Conservation (phyloP, 164 flowering plant genomes). For the Protea cynaroides region DNA sequence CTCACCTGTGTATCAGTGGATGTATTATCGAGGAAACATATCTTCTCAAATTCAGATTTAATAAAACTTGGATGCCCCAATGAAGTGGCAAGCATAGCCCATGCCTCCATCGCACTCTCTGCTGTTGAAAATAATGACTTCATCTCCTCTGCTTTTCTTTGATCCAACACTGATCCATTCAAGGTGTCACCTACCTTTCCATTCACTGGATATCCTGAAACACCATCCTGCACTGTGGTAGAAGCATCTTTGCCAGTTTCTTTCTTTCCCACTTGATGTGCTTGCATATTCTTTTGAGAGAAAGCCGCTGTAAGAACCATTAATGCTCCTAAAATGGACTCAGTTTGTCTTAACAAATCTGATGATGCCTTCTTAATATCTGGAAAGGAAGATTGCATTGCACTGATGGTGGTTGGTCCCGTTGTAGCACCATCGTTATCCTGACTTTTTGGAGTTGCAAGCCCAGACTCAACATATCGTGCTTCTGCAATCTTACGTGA, state of each 20-base stretch:
- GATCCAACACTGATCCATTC: constrained; percentile 36
- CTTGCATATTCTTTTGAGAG: constrained; percentile 46
- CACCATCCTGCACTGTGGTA: constrained; percentile 15
- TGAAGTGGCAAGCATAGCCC: constrained; percentile 97
- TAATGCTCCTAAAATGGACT: constrained; percentile 29
- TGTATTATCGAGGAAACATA: constrained; percentile 82
- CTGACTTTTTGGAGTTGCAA: constrained; percentile 51
- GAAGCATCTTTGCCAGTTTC: constrained; percentile 22
- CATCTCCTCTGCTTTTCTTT: constrained; percentile 77
- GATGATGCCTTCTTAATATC: constrained; percentile 70
- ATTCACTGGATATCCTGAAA: constrained; percentile 7
- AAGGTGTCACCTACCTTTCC: constrained; percentile 14
- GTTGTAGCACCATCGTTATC: constrained; percentile 23
- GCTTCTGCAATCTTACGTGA: constrained; percentile 64
- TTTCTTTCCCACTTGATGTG: constrained; percentile 15
- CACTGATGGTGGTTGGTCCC: constrained; percentile 16
- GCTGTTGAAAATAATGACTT: constrained; percentile 77
- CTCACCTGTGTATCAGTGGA: constrained; percentile 89
- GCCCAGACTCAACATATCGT: constrained; percentile 80
- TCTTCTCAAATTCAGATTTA: constrained; percentile 95
- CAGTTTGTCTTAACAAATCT: constrained; percentile 37
- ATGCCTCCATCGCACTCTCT: constrained; percentile 99
- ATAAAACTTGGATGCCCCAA: constrained; percentile 92
- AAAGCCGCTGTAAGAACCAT: constrained; percentile 64
- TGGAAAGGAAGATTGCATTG: constrained; percentile 46